Percentiles rank a stretch among this genome's conserved stretches.
Conservation (phyloP, 2,329 filamentous ascomycete species). For the Ophiocordyceps sinensis region DNA sequence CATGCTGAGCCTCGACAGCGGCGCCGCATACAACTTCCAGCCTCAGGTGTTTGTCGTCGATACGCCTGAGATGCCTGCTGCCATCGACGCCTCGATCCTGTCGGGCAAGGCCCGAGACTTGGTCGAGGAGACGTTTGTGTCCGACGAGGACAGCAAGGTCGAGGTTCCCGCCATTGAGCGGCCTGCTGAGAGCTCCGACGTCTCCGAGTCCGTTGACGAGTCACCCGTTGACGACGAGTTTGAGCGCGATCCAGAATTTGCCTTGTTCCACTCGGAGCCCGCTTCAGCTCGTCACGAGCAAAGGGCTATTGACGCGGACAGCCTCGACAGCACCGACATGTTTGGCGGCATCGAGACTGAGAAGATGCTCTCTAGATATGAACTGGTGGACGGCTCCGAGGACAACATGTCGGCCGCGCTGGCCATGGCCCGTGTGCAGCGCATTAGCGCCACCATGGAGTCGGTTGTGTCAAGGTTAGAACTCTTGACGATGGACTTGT, state of each 20-base stretch:
- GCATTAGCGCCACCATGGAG: conserved; percentile 26
- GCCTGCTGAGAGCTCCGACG: conserved; percentile 20
- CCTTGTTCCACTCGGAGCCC: conserved; percentile 38
- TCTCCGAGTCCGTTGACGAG: conserved; percentile 12
- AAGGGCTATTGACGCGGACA: conserved; percentile 27
- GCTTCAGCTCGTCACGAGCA: conserved; percentile 11
- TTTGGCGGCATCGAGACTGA: conserved; percentile 44
- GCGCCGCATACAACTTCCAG: conserved; percentile 42
- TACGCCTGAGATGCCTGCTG: conserved; percentile 48
- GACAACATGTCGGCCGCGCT: conserved; percentile 28
- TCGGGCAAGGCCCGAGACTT: conserved; percentile 55
- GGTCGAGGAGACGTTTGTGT: conserved; percentile 28
- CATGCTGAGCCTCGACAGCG: conserved; percentile 45
- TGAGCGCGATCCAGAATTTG: conserved; percentile 47
- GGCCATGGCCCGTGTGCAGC: conserved; percentile 35
- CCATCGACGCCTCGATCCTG: conserved; percentile 46
- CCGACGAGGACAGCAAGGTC: conserved; percentile 36
- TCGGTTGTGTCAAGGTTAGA: conserved; percentile 22
- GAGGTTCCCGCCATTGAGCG: conserved; percentile 39
- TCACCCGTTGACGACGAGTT: conserved; percentile 36
- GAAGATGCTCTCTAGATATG: conserved; percentile 48
- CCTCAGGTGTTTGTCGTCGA: conserved; percentile 66
- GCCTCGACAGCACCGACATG: conserved; percentile 23
- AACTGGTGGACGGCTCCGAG: conserved; percentile 46
- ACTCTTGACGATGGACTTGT: conserved; percentile 20